Base-by-base conservation (phyloP, 305 asterid genomes). In the Ilex paraguariensis region DNA sequence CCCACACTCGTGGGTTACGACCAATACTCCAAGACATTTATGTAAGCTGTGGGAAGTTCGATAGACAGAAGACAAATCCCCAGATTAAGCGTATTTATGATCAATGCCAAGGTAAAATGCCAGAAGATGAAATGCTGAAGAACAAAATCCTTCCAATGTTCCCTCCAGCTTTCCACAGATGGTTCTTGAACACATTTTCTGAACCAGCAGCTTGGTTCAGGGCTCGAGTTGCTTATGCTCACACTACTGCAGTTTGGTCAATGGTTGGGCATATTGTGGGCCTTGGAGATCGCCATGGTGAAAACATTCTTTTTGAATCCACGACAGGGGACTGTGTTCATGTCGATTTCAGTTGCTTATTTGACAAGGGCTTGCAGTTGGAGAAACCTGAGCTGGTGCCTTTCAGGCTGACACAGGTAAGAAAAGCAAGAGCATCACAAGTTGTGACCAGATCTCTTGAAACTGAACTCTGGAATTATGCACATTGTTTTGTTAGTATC, bases 241-340 rank as follows among this genome's bases (percentile, higher is more conserved):
- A 90, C 72, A 90, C 97, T 64, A 84, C 95, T 66, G 99, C 99
- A 54, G 99, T 93, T 70, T 90, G 99, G 99, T 90, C 99, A 66
- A 93, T 93, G 99, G 99, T 90, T 75, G 99, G 97, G 59, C 99
- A 93, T 76, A 93, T 93, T 68, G 97, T 93, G 75, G 99, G 97
- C 69, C 99, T 93, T 67, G 99, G 99, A 61, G 99, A 93, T 70
- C 84, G 96, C 45, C 99, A 93, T 70, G 99, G 99, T 65, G 99
- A 93, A 82, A 93, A 93, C 73, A 93, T 93, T 67, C 95, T 90
- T 61, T 93, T 90, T 73, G 99, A 93, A 75, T 90, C 97, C 48
- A 90, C 99, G 61, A 87, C 96, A n/a, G 97, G 99, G 54, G 99
- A 93, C 67, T 93, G 99, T 74, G 96, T 93, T 65, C 99, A 93